Base-by-base conservation (phyloP, 257 asterid species). In the Rubia yunnanensis region DNA sequence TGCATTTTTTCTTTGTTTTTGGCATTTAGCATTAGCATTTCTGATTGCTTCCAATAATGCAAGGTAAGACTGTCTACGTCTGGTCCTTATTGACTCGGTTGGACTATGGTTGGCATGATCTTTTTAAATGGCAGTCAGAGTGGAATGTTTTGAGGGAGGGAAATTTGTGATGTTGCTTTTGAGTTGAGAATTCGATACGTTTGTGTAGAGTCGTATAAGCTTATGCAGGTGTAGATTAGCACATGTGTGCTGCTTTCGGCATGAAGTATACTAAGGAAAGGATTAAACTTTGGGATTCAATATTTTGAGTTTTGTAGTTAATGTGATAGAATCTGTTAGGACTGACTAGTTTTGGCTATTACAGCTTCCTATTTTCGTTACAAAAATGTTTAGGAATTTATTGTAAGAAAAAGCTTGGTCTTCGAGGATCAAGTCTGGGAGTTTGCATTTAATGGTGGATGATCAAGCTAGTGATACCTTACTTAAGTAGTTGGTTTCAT, bases 401-500 rank as follows among this genome's bases (percentile, higher is more conserved):
- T 31, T 31, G 9, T 31, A 50, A 50, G 10, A 20, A 56, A 26
- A 32, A 20, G 32, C 5, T 38, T 62, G 34, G 18, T 62, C 18
- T 44, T 38, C 22, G 4, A 44, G 52, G 17, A 17, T 14, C 5
- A 44, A 44, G 52, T 44, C 17, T 44, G 22, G 7, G 17, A 14
- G 48, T 10, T 52, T 35, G 59, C 58, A 18, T 11, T 38, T 59
- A 14, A 38, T 39, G 67, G 38, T 46, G 34, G 61, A 24, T 24
- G 13, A 20, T 28, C 32, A 10, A 5, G 10, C 22, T 23, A 39
- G 36, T 52, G 23, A 26, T 26, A 27, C 63, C 62, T 60, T 60
- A 35, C 72, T 66, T 54, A 55, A 54, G 34, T 11, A 28, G 57
- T 62, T 57, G 39, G 55, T 75, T 74, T 76, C 22, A 27, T 77